Percentiles rank a stretch among this genome's conserved stretches.
Evolutionary conservation across 2,329 filamentous ascomycete species (phyloP).

Genomic region (Samsoniella hepiali): DNA sequence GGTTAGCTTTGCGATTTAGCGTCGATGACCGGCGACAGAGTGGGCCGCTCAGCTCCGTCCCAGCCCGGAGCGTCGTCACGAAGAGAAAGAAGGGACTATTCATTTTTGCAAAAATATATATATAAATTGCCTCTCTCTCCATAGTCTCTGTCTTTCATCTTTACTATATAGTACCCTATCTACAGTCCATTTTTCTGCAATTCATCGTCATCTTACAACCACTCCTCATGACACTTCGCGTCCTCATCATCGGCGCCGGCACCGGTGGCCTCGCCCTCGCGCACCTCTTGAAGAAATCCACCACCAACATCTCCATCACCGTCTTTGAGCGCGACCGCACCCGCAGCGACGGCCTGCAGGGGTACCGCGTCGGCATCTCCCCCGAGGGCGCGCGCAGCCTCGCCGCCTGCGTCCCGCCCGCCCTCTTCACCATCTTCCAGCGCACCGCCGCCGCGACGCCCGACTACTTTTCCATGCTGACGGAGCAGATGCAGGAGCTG

Average conservation of each 20-base stretch:
- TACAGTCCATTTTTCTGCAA: no score
- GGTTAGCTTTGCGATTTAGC: conserved; percentile 19
- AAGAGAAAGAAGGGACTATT: not conserved
- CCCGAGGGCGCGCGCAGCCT: conserved; percentile 23
- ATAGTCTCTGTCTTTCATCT: no score
- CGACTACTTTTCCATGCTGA: conserved; percentile 20
- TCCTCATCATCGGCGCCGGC: conserved; percentile 24
- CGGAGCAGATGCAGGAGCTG: conserved; percentile 18
- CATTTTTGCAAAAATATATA: not conserved
- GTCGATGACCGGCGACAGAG: conserved; percentile 6
- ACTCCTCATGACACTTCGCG: conserved; percentile 11
- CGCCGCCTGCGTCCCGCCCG: conserved; percentile 17
- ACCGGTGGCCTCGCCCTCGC: conserved; percentile 22
- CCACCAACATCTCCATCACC: conserved; percentile 18
- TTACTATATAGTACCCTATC: no score
- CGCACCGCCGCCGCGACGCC: conserved; percentile 19
- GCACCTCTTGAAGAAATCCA: conserved; percentile 21
- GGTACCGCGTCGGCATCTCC: conserved; percentile 25
- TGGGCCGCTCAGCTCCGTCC: conserved; percentile 2
- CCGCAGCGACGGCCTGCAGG: conserved; percentile 21
- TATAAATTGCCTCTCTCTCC: not conserved
- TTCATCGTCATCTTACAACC: not conserved
- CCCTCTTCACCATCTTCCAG: conserved; percentile 21
- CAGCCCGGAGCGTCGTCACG: not conserved
- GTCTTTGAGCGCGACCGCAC: conserved; percentile 24